These are phyloP conservation scores for Zelopaecilomyces penicillatus DNA, from an alignment of 2,329 filamentous ascomycete species.

Conservation along the genomic window DNA sequence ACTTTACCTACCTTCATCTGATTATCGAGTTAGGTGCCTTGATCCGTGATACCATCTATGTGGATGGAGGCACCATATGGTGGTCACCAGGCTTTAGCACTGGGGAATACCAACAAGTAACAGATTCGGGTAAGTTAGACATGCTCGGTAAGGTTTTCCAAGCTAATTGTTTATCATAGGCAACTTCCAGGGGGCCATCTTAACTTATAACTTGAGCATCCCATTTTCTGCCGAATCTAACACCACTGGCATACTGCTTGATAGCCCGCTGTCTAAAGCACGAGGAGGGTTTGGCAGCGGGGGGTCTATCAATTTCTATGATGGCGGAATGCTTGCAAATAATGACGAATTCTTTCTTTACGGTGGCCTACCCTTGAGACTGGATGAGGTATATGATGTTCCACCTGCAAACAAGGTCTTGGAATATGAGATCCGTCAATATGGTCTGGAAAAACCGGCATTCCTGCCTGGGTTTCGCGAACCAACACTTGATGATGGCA, in stretches of 20 bases:
- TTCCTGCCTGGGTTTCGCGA: slow-evolving; percentile 37
- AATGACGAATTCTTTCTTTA: slow-evolving; percentile 56
- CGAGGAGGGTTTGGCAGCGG: slow-evolving; percentile 39
- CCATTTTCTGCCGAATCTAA: slow-evolving; percentile 47
- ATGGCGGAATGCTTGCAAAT: slow-evolving; percentile 59
- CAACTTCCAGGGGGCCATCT: slow-evolving; percentile 44
- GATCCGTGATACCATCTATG: slow-evolving; percentile 53
- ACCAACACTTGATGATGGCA: slow-evolving; percentile 29
- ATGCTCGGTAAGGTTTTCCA: background rate
- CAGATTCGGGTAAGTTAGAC: slow-evolving; percentile 32
- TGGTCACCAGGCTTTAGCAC: slow-evolving; percentile 45
- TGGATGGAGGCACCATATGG: slow-evolving; percentile 52
- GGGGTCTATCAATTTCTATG: slow-evolving; percentile 46
- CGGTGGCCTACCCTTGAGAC: slow-evolving; percentile 42
- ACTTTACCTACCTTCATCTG: background rate
- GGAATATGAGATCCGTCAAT: slow-evolving; percentile 44
- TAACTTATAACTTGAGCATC: slow-evolving; percentile 49
- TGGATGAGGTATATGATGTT: slow-evolving; percentile 24
- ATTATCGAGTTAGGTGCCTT: slow-evolving; percentile 37
- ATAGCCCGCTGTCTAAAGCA: slow-evolving; percentile 37
- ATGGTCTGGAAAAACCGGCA: slow-evolving; percentile 34
- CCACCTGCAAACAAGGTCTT: slow-evolving; percentile 38
- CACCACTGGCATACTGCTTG: slow-evolving; percentile 40
- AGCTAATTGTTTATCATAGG: slow-evolving; percentile 26
- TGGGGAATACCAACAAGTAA: slow-evolving; percentile 24